Percentiles rank a stretch among this genome's conserved stretches.
phyloP scores from a whole-genome alignment of 192 early-diverging fungal genomes.

The Phycomyces blakesleeanus region DNA sequence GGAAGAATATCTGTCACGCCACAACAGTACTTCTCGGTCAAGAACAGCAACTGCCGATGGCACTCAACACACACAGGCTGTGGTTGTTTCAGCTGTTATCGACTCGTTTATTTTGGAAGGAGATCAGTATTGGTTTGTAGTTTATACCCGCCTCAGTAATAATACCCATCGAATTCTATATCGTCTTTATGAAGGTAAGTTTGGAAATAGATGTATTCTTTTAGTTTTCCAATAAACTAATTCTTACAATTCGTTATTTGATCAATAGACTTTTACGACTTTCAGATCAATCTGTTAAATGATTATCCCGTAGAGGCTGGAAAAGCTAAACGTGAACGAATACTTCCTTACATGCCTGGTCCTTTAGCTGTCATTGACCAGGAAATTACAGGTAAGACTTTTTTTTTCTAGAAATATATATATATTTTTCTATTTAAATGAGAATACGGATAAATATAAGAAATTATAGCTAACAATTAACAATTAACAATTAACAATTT shows the following conservation, averaged over 20 bases:
- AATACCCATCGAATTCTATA: slow-evolving; percentile 59
- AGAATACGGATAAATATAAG: background rate
- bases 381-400: slow-evolving; percentile 46
- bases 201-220: background rate
- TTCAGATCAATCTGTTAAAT: slow-evolving; percentile 66
- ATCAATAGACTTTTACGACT: slow-evolving; percentile 63
- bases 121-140: slow-evolving; percentile 69
- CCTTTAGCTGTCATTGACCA: slow-evolving; percentile 62
- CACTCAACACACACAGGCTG: slow-evolving; percentile 13
- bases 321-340: slow-evolving; percentile 46
- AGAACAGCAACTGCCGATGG: background rate
- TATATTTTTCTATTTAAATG: background rate
- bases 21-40: background rate
- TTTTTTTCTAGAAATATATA: background rate
- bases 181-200: slow-evolving; percentile 60
- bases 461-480: background rate
- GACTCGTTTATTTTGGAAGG: slow-evolving; percentile 66
- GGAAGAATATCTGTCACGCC: background rate
- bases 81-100: slow-evolving; percentile 51
- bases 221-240: no score
- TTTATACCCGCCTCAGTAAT: slow-evolving; percentile 50
- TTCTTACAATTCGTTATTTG: slow-evolving; percentile 1
- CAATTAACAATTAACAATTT: background rate
- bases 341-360: slow-evolving; percentile 64
- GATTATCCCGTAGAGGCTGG: slow-evolving; percentile 66